phyloP scores from a whole-genome alignment of 2,329 filamentous ascomycete species.

The Scedosporium dehoogii region DNA sequence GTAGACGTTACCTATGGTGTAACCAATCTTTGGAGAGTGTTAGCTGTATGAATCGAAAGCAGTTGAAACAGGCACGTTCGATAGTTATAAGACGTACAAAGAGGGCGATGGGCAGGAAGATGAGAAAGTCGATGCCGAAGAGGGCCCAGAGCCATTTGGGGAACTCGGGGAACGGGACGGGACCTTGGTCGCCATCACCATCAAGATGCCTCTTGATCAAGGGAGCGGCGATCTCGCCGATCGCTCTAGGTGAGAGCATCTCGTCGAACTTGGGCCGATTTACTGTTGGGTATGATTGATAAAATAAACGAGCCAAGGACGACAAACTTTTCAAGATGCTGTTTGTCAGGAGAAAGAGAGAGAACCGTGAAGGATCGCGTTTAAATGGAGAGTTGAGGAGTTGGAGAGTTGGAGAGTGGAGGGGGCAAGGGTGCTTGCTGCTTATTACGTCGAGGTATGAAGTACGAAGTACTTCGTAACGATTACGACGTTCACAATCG shows the following conservation, averaged over 20 bases:
- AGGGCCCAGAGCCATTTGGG: conserved; percentile 1
- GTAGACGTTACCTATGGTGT: conserved; percentile 41
- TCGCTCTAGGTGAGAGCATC: not conserved
- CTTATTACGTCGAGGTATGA: too few species aligned
- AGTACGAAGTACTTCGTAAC: too few species aligned
- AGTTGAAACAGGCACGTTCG: too few species aligned
- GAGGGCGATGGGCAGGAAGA: conserved; percentile 3
- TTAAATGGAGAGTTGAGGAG: too few species aligned
- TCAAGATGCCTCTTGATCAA: conserved; percentile 3
- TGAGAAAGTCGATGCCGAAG: not conserved
- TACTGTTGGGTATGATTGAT: not conserved
- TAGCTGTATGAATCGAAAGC: not conserved
- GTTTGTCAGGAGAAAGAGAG: not conserved
- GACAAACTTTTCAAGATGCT: not conserved
- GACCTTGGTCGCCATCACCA: not conserved
- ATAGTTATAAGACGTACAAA: not conserved
- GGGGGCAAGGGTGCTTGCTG: too few species aligned
- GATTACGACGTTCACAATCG: too few species aligned
- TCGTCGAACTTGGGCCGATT: not conserved
- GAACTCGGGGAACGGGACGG: not conserved
- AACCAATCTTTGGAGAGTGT: conserved; percentile 27
- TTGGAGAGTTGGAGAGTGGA: too few species aligned
- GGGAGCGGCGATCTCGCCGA: not conserved
- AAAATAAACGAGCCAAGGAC: not conserved
- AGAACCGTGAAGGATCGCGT: too few species aligned